Evolutionary conservation across 2,329 filamentous ascomycete genomes (phyloP).

Genomic region (Diaporthe australafricana): DNA sequence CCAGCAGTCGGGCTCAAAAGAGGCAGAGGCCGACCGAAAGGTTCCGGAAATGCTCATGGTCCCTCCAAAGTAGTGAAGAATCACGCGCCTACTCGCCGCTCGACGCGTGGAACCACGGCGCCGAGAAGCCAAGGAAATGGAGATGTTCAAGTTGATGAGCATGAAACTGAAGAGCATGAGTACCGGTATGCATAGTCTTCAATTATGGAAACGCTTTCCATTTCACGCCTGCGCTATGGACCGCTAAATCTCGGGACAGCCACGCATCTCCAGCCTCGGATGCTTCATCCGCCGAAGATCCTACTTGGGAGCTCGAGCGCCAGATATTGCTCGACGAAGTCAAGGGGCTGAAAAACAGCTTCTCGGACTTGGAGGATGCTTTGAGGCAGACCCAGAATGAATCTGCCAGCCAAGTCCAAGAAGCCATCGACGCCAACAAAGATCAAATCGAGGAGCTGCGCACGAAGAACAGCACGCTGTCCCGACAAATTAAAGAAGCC

Average conservation of each 20-base stretch:
- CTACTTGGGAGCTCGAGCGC: not conserved
- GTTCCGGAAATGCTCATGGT: not conserved
- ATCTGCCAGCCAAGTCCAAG: not conserved
- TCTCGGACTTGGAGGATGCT: not conserved
- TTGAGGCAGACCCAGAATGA: not conserved
- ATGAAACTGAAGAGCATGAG: not conserved
- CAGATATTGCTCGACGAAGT: not conserved
- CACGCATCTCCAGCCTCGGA: not conserved
- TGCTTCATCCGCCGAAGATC: not conserved
- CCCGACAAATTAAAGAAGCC: not conserved
- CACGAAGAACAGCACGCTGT: accelerated
- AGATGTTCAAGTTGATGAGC: not conserved
- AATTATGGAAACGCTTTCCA: no score
- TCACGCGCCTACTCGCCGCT: not conserved
- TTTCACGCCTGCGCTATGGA: not conserved
- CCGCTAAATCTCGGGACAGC: not conserved
- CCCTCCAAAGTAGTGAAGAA: not conserved
- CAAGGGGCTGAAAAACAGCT: not conserved
- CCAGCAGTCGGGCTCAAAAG: not conserved
- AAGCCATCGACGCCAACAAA: not conserved
- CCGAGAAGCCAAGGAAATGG: not conserved
- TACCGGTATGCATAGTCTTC: not conserved
- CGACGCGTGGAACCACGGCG: not conserved
- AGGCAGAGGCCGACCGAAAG: not conserved
- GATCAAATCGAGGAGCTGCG: not conserved